Evolutionary conservation across 306 rosid genomes (phyloP).

Genomic region (Cicer yamashitae): DNA sequence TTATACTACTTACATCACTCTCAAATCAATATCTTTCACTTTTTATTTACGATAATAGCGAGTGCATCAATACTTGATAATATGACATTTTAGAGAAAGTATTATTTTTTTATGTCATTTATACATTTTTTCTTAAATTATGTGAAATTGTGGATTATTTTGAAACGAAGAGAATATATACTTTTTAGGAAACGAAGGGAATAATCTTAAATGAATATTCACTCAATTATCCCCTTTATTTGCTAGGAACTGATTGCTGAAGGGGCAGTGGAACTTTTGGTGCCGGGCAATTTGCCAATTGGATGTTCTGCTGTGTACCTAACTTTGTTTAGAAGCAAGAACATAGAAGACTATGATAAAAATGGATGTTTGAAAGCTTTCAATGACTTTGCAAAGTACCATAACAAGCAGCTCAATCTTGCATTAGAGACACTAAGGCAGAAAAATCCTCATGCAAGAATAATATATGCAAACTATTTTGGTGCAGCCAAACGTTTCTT

Average conservation of each 20-base stretch:
- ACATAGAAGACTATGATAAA: slow-evolving; percentile 53
- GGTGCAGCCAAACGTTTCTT: slow-evolving; percentile 60
- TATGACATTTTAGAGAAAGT: no score
- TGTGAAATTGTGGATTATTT: no score
- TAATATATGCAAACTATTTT: slow-evolving; percentile 71
- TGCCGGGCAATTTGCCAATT: slow-evolving; percentile 74
- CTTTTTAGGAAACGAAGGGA: no score
- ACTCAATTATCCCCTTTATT: background rate
- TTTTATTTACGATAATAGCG: no score
- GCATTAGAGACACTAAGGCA: slow-evolving; percentile 48
- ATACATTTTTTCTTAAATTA: no score
- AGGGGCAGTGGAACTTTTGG: slow-evolving; percentile 69
- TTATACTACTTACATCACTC: no score
- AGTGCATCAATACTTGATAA: no score
- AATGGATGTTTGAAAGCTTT: slow-evolving; percentile 66
- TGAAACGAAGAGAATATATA: no score
- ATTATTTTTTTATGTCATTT: no score
- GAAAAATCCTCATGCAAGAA: slow-evolving; percentile 57
- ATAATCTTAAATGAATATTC: no score
- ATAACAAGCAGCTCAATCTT: slow-evolving; percentile 58
- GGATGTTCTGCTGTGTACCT: slow-evolving; percentile 67
- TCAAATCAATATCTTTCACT: no score
- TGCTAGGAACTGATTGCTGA: slow-evolving; percentile 66
- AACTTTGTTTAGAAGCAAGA: slow-evolving; percentile 51
- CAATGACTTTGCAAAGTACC: slow-evolving; percentile 59